phyloP scores from a whole-genome alignment of 208 protist genomes.

The Leishmania amazonensis region DNA sequence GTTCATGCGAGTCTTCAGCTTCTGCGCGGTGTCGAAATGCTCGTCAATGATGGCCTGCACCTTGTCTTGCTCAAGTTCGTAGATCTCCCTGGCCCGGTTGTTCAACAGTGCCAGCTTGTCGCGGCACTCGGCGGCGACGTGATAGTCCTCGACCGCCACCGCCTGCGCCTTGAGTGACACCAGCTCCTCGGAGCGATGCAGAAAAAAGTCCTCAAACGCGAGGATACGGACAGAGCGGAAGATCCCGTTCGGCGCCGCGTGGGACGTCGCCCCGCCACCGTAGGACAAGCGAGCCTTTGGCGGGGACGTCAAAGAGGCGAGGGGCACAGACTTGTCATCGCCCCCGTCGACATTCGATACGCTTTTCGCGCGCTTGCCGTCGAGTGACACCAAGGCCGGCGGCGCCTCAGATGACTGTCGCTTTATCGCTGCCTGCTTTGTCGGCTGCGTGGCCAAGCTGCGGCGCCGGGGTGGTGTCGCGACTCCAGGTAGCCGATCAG shows the following conservation, averaged over 20 bases:
- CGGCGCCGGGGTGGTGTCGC: background rate
- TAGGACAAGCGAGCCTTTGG: background rate
- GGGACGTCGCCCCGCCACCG: background rate
- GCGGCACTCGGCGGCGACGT: conserved; percentile 57
- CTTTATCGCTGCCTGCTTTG: background rate
- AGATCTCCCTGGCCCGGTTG: conserved; percentile 57
- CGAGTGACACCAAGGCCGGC: background rate
- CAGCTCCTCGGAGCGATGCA: conserved; percentile 79
- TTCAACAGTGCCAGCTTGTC: conserved; percentile 82
- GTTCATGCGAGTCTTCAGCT: conserved; percentile 77
- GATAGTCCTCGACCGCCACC: conserved; percentile 69
- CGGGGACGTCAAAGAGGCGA: background rate
- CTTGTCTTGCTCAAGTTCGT: conserved; percentile 87
- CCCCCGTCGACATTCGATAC: background rate
- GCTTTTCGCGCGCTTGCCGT: background rate
- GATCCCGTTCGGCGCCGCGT: conserved; percentile 3
- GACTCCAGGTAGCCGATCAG: conserved; percentile 13
- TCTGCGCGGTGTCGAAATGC: conserved; percentile 84
- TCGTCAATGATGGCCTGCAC: conserved; percentile 91
- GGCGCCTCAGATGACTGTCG: background rate
- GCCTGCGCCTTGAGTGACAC: conserved; percentile 83
- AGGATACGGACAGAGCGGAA: conserved; percentile 84
- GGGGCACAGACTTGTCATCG: background rate
- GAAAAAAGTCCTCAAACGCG: conserved; percentile 88
- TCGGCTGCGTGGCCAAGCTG: conserved; percentile 3